phyloP scores from a whole-genome alignment of 495 filamentous ascomycete species.

The Amniculicola lignicola region DNA sequence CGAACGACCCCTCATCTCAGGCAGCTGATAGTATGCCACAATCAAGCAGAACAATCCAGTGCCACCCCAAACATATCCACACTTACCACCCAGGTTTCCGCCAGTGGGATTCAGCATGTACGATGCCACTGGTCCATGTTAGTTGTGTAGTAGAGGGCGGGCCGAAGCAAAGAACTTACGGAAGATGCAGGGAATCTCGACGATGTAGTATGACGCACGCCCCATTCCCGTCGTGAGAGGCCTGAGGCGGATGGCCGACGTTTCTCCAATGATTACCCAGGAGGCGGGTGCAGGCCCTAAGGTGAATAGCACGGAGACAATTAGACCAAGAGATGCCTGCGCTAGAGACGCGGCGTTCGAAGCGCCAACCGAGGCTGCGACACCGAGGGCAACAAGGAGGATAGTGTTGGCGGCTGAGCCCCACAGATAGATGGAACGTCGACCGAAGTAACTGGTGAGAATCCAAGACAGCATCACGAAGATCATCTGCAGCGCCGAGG shows the following conservation, averaged over 20 bases:
- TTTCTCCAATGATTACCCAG: constrained; percentile 59
- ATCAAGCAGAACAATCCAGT: constrained; percentile 40
- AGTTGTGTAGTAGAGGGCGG: not conserved
- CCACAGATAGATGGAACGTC: constrained; percentile 50
- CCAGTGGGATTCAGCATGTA: constrained; percentile 50
- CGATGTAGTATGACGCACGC: constrained; percentile 52
- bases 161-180: constrained; percentile 5
- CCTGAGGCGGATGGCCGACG: constrained; percentile 55
- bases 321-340: constrained; percentile 54
- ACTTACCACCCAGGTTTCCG: constrained; percentile 50
- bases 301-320: constrained; percentile 55
- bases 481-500: constrained; percentile 50
- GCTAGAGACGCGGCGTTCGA: constrained; percentile 44
- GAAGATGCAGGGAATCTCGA: constrained; percentile 55
- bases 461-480: constrained; percentile 56
- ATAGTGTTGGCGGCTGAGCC: constrained; percentile 39
- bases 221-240: constrained; percentile 57
- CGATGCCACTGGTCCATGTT: constrained; percentile 35
- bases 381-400: constrained; percentile 48
- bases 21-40: constrained; percentile 35
- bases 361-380: constrained; percentile 45
- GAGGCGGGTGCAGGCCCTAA: constrained; percentile 53
- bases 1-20: constrained; percentile 52
- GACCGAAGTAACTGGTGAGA: constrained; percentile 47
- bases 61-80: constrained; percentile 52